phyloP scores from a whole-genome alignment of 164 flowering plant species.

The Umbilicus rupestris region DNA sequence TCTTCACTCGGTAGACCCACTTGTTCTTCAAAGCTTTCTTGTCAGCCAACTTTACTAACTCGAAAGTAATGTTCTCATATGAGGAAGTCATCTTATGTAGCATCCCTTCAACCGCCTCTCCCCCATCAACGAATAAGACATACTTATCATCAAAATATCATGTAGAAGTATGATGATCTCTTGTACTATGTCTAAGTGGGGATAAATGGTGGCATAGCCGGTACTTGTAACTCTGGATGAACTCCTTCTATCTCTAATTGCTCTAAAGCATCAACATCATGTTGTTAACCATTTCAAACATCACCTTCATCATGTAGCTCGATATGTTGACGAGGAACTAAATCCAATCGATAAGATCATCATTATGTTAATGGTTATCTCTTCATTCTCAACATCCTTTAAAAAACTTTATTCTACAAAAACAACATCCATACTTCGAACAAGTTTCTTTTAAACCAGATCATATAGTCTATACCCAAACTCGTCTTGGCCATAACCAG shows the following conservation, averaged over 20 bases:
- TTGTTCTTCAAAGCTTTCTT: too few relatives aligned
- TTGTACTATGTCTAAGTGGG: too few relatives aligned
- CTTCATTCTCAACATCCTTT: background rate
- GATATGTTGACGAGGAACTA: too few relatives aligned
- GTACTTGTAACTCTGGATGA: background rate
- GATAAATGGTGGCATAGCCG: background rate
- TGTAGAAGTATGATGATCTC: background rate
- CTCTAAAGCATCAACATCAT: too few relatives aligned
- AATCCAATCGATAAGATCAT: background rate
- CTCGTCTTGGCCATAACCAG: background rate
- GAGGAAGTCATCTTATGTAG: background rate
- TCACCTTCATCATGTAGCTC: too few relatives aligned
- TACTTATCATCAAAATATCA: background rate
- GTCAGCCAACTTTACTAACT: too few relatives aligned
- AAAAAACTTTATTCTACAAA: background rate
- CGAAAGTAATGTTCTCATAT: too few relatives aligned
- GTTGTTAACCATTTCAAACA: too few relatives aligned
- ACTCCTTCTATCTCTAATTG: background rate
- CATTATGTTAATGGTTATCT: background rate
- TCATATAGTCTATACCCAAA: conserved; percentile 2
- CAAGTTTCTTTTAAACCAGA: background rate
- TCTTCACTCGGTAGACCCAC: too few relatives aligned
- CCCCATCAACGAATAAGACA: background rate
- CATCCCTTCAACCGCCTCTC: background rate
- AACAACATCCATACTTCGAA: background rate